Evolutionary conservation across 371 early-diverging fungal genomes (phyloP).

Genomic region (Mortierella sp.): DNA sequence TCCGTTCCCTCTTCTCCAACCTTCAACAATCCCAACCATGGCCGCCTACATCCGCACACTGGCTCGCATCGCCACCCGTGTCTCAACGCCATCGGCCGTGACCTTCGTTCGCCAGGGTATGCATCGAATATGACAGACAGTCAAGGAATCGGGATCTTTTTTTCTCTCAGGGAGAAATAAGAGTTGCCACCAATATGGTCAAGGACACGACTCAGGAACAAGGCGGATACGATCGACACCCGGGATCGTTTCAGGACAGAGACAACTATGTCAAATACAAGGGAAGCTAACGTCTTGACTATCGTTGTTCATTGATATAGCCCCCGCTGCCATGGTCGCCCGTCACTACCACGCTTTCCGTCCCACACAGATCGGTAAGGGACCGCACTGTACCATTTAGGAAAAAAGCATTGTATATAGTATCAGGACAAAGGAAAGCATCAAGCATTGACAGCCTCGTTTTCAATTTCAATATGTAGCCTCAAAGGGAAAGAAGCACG

Average conservation of each 20-base stretch:
- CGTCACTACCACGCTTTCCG: conserved; percentile 55
- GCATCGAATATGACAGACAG: too few species aligned
- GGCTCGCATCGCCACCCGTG: conserved; percentile 45
- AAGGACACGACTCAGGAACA: neutral
- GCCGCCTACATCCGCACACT: conserved; percentile 43
- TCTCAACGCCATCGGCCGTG: conserved; percentile 24
- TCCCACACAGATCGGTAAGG: conserved; percentile 47
- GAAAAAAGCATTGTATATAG: neutral
- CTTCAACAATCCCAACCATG: conserved; percentile 23
- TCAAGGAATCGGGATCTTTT: neutral
- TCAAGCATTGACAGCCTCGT: neutral
- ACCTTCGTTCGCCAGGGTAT: conserved; percentile 49
- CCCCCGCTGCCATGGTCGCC: conserved; percentile 28
- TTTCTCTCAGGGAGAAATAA: neutral
- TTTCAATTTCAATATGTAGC: conserved; percentile 4
- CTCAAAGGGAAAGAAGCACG: conserved; percentile 45
- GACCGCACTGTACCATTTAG: neutral
- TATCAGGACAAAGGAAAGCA: neutral
- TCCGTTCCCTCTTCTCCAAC: neutral
- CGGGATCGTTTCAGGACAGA: neutral
- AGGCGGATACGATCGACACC: neutral
- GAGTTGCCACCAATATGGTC: neutral
- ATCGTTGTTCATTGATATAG: conserved; percentile 5
- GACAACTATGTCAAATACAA: neutral
- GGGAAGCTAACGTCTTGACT: neutral